phyloP scores from a whole-genome alignment of 768 basidiomycete genomes.

The Mycena vulgaris region DNA sequence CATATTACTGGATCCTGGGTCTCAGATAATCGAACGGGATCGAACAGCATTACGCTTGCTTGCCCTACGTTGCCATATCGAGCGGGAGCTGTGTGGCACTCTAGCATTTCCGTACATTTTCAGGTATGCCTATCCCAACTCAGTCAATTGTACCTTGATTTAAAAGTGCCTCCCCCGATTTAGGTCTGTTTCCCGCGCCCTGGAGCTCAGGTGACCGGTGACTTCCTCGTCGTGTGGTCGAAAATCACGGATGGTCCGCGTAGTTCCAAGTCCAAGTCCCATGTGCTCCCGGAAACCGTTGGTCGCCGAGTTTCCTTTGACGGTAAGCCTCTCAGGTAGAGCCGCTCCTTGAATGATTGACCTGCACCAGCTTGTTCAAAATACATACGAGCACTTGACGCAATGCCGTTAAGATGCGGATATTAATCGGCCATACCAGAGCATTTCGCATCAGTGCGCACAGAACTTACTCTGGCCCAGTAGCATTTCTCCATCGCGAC shows the following conservation, averaged over 20 bases:
- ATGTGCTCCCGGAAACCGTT: background rate
- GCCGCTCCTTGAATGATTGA: background rate
- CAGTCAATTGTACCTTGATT: background rate
- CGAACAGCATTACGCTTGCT: too few species aligned
- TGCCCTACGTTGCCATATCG: too few species aligned
- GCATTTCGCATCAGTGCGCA: background rate
- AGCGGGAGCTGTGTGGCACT: too few species aligned
- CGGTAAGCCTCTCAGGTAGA: background rate
- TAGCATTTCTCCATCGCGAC: background rate
- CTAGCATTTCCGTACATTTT: background rate
- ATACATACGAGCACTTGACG: background rate
- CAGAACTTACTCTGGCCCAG: background rate
- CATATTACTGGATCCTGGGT: too few species aligned
- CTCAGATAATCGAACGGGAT: too few species aligned
- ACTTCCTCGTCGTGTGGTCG: background rate
- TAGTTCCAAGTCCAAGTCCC: background rate
- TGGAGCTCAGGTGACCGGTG: conserved; percentile 3
- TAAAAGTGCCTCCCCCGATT: background rate
- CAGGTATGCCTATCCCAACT: background rate
- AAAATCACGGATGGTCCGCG: background rate
- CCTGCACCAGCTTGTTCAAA: too few species aligned
- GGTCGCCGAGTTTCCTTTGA: background rate
- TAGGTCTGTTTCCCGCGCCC: background rate
- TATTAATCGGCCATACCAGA: background rate
- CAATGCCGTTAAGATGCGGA: background rate